Evolutionary conservation across 257 asterid species (phyloP).

Genomic region (Solanum ahanhuiri): DNA sequence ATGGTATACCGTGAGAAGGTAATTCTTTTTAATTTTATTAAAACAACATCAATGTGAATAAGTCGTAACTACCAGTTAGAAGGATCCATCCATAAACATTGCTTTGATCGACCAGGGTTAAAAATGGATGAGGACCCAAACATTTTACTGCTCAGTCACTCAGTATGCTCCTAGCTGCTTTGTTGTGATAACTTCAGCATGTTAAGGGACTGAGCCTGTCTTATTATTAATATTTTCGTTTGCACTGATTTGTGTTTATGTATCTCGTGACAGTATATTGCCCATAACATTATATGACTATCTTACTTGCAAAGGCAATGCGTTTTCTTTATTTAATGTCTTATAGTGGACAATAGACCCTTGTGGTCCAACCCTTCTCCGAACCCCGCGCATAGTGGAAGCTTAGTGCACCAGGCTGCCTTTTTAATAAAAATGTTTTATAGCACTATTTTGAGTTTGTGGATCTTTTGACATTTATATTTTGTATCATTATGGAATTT

Average conservation of each 20-base stretch:
- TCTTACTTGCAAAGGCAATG: background rate
- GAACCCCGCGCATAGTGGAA: background rate
- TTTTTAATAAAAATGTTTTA: background rate
- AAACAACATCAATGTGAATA: background rate
- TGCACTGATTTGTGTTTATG: background rate
- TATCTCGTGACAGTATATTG: background rate
- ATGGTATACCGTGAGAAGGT: constrained; percentile 98
- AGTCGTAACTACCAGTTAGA: background rate
- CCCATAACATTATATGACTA: background rate
- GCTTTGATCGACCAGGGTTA: background rate
- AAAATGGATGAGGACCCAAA: background rate
- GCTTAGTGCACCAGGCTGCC: background rate
- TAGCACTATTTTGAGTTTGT: background rate
- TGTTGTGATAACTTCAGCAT: background rate
- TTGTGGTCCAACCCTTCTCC: background rate
- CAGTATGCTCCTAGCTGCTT: background rate
- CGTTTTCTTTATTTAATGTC: background rate
- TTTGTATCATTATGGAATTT: background rate
- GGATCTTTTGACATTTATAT: background rate
- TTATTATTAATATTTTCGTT: background rate
- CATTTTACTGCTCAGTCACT: background rate
- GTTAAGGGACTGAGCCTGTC: background rate
- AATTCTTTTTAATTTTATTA: background rate
- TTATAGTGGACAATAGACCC: background rate
- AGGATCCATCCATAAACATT: background rate